phyloP scores from a whole-genome alignment of 208 protist species.

The Leptomonas seymouri region DNA sequence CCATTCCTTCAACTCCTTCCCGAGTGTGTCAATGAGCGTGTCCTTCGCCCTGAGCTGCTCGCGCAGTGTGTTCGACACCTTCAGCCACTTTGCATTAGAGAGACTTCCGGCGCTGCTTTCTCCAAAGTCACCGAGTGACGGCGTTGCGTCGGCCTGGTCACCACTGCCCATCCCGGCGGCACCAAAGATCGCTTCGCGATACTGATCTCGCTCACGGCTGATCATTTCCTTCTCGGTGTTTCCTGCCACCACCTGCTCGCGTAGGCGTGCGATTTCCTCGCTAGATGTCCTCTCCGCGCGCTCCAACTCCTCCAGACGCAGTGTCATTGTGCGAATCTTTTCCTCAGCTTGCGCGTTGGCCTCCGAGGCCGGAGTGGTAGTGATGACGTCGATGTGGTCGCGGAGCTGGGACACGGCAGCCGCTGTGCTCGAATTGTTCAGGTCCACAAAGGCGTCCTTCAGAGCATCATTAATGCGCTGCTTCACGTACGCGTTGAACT shows the following conservation, averaged over 20 bases:
- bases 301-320: constrained; percentile 69
- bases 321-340: constrained; percentile 41
- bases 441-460: constrained; percentile 53
- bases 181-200: constrained; percentile 77
- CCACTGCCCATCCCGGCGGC: constrained; percentile 20
- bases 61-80: constrained; percentile 62
- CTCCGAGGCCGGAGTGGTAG: constrained; percentile 21
- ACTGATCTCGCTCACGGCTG: constrained; percentile 76
- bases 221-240: constrained; percentile 63
- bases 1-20: constrained; percentile 33
- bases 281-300: constrained; percentile 59
- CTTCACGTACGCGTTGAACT: constrained; percentile 83
- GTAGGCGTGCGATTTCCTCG: constrained; percentile 46
- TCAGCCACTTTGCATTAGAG: constrained; percentile 40
- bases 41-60: constrained; percentile 81
- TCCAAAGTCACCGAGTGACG: constrained; percentile 12
- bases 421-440: constrained; percentile 35
- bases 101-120: constrained; percentile 13
- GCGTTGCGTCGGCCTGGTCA: neutral
- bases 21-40: constrained; percentile 64
- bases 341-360: constrained; percentile 28
- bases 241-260: constrained; percentile 60
- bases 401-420: constrained; percentile 55
- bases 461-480: constrained; percentile 71
- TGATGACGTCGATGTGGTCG: constrained; percentile 72